A percentile compares a stretch with the other conserved stretches of the same genome.
Evolutionary conservation across 352 stramenopile species (phyloP).

Genomic region (Phytopythium cucurbitacearum): DNA sequence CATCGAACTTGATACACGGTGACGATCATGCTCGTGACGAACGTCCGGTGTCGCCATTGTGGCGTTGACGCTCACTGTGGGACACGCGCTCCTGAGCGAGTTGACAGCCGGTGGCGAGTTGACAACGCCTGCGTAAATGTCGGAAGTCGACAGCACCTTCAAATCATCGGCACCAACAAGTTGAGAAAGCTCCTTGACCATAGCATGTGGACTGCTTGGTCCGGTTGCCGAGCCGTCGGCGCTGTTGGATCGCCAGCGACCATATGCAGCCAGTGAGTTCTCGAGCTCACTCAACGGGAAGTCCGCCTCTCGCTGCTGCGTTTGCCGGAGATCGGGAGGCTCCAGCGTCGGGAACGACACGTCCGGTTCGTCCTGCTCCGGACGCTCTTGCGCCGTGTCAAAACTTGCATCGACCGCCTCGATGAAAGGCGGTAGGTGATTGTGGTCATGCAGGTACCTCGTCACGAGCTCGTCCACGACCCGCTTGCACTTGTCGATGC

Average conservation of each 20-base stretch:
- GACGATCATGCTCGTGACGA: neutral
- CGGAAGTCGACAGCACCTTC: neutral
- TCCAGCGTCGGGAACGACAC: conserved; percentile 1
- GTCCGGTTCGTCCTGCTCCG: conserved; percentile 24
- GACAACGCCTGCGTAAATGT: neutral
- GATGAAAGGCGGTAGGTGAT: conserved; percentile 55
- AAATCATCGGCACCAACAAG: neutral
- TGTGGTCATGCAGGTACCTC: conserved; percentile 49
- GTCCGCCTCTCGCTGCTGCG: conserved; percentile 8
- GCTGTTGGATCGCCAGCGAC: conserved; percentile 7
- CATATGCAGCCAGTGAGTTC: conserved; percentile 15
- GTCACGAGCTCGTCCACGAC: conserved; percentile 55
- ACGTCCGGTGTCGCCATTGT: neutral
- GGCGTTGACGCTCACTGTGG: neutral
- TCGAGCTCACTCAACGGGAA: conserved; percentile 22
- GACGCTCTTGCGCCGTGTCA: conserved; percentile 22
- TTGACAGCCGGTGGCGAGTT: neutral
- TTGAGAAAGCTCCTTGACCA: neutral
- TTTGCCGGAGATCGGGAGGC: conserved; percentile 5
- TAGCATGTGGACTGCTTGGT: neutral
- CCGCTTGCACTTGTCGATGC: conserved; percentile 53
- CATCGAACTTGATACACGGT: conserved; percentile 2
- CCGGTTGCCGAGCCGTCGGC: neutral
- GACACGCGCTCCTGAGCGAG: neutral
- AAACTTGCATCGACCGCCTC: conserved; percentile 21